Evolutionary conservation across 805 yeast species (phyloP).

Genomic region (Scheffersomyces coipomensis): DNA sequence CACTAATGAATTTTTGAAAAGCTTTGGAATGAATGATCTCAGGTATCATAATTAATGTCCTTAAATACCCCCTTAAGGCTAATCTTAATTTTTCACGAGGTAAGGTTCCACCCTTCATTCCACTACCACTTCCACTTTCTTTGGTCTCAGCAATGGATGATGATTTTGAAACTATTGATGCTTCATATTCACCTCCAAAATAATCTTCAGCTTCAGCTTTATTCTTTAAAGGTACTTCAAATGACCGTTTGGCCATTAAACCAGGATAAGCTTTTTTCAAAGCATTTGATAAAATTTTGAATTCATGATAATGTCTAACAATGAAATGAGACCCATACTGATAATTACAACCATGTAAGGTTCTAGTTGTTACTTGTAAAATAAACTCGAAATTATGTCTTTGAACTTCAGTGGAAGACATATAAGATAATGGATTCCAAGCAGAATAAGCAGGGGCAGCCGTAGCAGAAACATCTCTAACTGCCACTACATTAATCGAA

Average conservation of each 20-base stretch:
- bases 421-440: neutral
- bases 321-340: constrained; percentile 41
- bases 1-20: constrained; percentile 53
- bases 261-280: constrained; percentile 67
- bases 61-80: constrained; percentile 72
- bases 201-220: constrained; percentile 31
- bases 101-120: constrained; percentile 20
- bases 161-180: neutral
- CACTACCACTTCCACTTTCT: neutral
- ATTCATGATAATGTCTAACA: constrained; percentile 66
- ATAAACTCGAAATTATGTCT: constrained; percentile 46
- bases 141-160: neutral
- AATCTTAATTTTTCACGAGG: constrained; percentile 77
- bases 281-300: constrained; percentile 53
- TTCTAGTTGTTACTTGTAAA: constrained; percentile 37
- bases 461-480: constrained; percentile 25
- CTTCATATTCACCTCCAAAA: neutral
- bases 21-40: constrained; percentile 54
- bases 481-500: constrained; percentile 69
- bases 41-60: constrained; percentile 48
- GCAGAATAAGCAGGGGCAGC: neutral
- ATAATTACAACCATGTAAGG: constrained; percentile 8
- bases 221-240: constrained; percentile 56
- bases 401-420: neutral
- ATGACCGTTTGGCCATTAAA: constrained; percentile 47